Conservation (phyloP, 2,329 filamentous ascomycete species). For the Aspergillus alliaceus region DNA sequence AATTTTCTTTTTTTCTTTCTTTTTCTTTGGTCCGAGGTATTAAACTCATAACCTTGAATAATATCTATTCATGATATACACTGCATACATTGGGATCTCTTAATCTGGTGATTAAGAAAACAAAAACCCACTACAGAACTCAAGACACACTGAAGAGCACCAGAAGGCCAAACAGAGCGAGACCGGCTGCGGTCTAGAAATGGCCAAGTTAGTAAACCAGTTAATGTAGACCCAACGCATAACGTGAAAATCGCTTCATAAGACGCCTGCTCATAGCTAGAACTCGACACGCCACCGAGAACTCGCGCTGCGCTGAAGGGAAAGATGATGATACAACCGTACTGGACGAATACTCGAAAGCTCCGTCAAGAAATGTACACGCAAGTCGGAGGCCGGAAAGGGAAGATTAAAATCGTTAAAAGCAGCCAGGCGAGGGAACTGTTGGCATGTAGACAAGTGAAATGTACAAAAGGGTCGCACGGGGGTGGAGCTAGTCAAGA, state of each 20-base stretch:
- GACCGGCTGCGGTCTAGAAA: background rate
- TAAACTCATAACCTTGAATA: constrained; percentile 3
- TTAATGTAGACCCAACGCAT: constrained; percentile 9
- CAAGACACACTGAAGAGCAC: constrained; percentile 5
- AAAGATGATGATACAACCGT: constrained; percentile 21
- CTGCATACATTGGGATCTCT: constrained; percentile 22
- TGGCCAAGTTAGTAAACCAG: constrained; percentile 6
- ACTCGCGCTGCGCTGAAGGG: constrained; percentile 10
- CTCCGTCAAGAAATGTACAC: constrained; percentile 15
- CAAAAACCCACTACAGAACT: constrained; percentile 5
- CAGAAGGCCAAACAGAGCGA: background rate
- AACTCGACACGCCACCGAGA: constrained; percentile 2
- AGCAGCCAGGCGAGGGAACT: background rate
- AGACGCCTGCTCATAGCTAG: constrained; percentile 12
- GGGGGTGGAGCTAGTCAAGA: constrained; percentile 40
- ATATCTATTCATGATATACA: constrained; percentile 26
- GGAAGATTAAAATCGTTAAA: background rate
- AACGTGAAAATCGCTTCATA: constrained; percentile 8
- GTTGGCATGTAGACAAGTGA: background rate
- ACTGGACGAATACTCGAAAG: constrained; percentile 4
- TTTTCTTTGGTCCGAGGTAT: background rate
- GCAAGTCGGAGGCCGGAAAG: background rate
- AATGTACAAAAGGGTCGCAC: background rate
- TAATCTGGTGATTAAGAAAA: background rate
- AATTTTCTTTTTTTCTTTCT: background rate